A percentile compares a stretch with the other conserved stretches of the same genome.
These are phyloP conservation scores for Sistotremastrum suecicum DNA, from an alignment of 768 basidiomycete species.

Conservation along the genomic window DNA sequence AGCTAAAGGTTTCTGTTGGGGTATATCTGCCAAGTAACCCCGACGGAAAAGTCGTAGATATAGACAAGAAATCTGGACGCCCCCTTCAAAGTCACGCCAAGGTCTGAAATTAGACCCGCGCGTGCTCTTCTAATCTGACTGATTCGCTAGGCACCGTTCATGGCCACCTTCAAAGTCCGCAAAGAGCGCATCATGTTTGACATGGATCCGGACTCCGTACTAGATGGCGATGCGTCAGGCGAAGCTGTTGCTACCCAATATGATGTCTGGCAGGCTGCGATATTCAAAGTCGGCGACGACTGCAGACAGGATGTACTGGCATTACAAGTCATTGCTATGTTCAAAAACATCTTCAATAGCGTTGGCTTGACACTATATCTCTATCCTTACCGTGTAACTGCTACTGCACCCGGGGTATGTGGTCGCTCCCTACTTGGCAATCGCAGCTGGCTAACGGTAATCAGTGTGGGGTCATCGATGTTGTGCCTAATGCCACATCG, in stretches of 20 bases:
- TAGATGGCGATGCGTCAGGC: slow-evolving; percentile 46
- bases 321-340: slow-evolving; percentile 96
- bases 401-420: slow-evolving; percentile 88
- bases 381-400: slow-evolving; percentile 93
- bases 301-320: slow-evolving; percentile 98
- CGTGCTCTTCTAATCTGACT: neutral
- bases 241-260: slow-evolving; percentile 42
- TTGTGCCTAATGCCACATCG: slow-evolving; percentile 94
- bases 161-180: slow-evolving; percentile 98
- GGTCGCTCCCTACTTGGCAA: neutral
- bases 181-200: slow-evolving; percentile 63
- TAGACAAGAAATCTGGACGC: slow-evolving; percentile 91
- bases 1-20: slow-evolving; percentile 84
- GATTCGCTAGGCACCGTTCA: slow-evolving; percentile 79
- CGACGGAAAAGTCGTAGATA: slow-evolving; percentile 91
- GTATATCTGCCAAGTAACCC: slow-evolving; percentile 97
- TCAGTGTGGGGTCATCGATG: slow-evolving; percentile 96
- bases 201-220: slow-evolving; percentile 58
- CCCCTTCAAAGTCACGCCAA: slow-evolving; percentile 97
- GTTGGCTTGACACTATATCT: slow-evolving; percentile 85
- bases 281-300: slow-evolving; percentile 99
- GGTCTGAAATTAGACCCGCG: slow-evolving; percentile 18
- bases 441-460: neutral
- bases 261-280: slow-evolving; percentile 94
- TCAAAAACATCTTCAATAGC: slow-evolving; percentile 91